Percentiles rank a stretch among this genome's conserved stretches.
phyloP scores from a whole-genome alignment of 108 stramenopile species.

The Cyclotella cryptica region DNA sequence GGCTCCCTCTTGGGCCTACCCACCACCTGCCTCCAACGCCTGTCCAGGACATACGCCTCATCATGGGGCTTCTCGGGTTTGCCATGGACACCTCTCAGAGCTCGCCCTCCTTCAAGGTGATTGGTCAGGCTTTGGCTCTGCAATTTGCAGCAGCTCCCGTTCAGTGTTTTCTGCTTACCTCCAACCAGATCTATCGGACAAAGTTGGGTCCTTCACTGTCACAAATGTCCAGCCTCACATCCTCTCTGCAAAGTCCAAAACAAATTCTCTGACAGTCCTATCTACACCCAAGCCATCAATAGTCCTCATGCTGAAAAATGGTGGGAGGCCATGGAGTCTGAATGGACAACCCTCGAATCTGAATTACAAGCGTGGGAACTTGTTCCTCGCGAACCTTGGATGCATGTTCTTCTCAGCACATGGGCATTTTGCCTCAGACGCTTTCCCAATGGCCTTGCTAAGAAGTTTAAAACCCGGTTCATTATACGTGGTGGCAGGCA shows the following conservation, averaged over 20 bases:
- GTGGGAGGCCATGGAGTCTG: too few relatives aligned
- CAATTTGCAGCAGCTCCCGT: not conserved
- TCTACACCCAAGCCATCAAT: constrained; percentile 11
- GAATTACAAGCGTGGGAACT: too few relatives aligned
- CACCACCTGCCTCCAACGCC: not conserved
- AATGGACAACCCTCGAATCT: too few relatives aligned
- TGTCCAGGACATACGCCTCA: not conserved
- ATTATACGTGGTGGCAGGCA: too few relatives aligned
- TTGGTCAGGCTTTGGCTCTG: not conserved
- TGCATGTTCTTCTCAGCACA: too few relatives aligned
- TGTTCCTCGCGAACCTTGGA: too few relatives aligned
- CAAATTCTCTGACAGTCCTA: constrained; percentile 3
- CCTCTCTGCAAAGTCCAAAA: not conserved
- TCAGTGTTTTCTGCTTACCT: not conserved
- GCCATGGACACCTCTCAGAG: not conserved
- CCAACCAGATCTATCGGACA: constrained; percentile 13
- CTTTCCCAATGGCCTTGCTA: too few relatives aligned
- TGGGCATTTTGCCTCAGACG: too few relatives aligned
- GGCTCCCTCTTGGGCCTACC: not conserved
- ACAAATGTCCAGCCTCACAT: constrained; percentile 3
- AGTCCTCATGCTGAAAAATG: too few relatives aligned
- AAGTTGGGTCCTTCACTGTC: not conserved
- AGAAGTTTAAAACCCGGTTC: too few relatives aligned
- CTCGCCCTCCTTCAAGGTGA: not conserved
- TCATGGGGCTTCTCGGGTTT: not conserved